Evolutionary conservation across 2,329 filamentous ascomycete species (phyloP), one percentile per base, ranked within the genome.

Genomic region (Colletotrichum higginsianum): DNA sequence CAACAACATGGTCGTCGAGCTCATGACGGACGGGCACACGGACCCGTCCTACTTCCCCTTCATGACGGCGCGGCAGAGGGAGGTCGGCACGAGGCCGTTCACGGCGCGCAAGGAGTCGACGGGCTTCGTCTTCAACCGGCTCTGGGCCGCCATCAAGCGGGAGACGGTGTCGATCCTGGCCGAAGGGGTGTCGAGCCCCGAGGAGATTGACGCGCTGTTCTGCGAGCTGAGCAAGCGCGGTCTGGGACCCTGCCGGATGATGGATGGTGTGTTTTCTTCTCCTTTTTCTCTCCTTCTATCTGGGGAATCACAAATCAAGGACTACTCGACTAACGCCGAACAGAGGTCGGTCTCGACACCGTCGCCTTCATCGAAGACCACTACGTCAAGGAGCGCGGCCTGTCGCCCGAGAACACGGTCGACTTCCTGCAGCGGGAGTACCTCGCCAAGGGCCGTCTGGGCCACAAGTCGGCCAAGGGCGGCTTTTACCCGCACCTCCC

Each of bases 131-230:
- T 87, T 88, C 75, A 89, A 89, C 65, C 84, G 87, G 0, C 76
- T 89, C 0, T 90, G 87, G 87, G 88, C 87, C 0, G 87, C 87
- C 0, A 81, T 89, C 18, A 89, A 89, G 76, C 81, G 87, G 2
- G 87, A 90, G 73, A 77, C 79, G 0, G 72, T 89, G 62, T 82
- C 77, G 0, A 86, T 89, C 12, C 73, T 89, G 3, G 80, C 84
- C 0, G 87, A 89, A 61, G 87, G 82, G 0, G 86, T 89, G 0
- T 82, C 83, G 0, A 80, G 79, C 0, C 85, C 88, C 0, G 78
- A 82, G n/a, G 84, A 87, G 61, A 84, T 89, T 35, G 87, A 89
- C 68, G 74, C 74, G 0, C 75, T 89, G 6, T 89, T 85, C 82
- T 74, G 66, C 15, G 80, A 85, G 65, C 67, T 71, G 2, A 21